phyloP scores from a whole-genome alignment of 345 rosid species.

The Syzygium jambos region DNA sequence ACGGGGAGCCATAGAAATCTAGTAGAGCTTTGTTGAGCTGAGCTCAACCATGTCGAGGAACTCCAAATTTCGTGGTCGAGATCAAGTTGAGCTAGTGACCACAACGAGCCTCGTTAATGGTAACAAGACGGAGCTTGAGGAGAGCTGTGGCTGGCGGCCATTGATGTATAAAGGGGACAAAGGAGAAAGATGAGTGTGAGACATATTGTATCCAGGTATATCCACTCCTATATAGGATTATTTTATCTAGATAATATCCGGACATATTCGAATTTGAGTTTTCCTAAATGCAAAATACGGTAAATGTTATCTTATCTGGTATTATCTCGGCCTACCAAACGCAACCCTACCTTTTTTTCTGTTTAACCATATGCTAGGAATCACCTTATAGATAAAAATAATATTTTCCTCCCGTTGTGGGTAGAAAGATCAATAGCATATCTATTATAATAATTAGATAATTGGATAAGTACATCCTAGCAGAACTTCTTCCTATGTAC shows the following conservation, averaged over 20 bases:
- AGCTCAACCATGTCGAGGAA: neutral
- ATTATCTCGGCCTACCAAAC: neutral
- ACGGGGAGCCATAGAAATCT: neutral
- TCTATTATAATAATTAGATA: neutral
- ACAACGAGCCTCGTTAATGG: neutral
- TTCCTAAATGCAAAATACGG: neutral
- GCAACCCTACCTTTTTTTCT: neutral
- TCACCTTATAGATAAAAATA: neutral
- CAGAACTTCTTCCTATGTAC: neutral
- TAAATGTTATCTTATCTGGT: neutral
- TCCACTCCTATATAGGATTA: rapidly evolving
- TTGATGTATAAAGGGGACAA: rapidly evolving
- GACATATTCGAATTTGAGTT: neutral
- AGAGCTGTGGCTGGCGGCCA: neutral
- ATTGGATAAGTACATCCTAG: neutral
- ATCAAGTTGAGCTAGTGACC: neutral
- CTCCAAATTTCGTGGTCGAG: neutral
- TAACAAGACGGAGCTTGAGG: rapidly evolving
- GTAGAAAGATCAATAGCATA: neutral
- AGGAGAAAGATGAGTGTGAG: neutral
- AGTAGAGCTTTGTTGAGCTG: neutral
- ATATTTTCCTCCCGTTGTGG: neutral
- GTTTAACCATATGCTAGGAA: neutral
- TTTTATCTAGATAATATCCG: rapidly evolving
- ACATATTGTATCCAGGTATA: neutral